These are phyloP conservation scores for Taphrina confusa DNA, from an alignment of 1,139 yeast species.

Conservation along the genomic window DNA sequence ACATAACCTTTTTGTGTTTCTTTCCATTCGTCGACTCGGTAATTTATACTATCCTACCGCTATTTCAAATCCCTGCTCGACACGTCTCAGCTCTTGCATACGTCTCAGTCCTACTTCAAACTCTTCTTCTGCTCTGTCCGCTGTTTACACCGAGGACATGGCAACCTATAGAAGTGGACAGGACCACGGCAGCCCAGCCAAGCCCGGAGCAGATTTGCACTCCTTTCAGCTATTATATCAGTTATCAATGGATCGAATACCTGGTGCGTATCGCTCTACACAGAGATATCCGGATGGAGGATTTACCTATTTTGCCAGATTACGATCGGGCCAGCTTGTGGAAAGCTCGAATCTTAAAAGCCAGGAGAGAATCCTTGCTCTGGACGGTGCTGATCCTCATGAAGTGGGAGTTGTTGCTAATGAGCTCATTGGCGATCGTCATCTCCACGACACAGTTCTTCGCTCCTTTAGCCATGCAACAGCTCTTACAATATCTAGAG, in stretches of 20 bases:
- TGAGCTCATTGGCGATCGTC: constrained; percentile 8
- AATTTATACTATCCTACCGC: neutral
- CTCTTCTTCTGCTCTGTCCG: constrained; percentile 9
- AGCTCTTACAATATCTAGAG: constrained; percentile 28
- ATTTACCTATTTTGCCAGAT: constrained; percentile 34
- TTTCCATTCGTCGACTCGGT: constrained; percentile 7
- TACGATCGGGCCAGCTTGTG: constrained; percentile 27
- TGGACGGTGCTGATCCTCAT: constrained; percentile 14
- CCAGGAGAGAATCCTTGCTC: constrained; percentile 8
- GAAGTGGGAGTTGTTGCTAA: constrained; percentile 18
- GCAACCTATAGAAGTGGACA: constrained; percentile 18
- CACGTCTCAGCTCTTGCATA: neutral
- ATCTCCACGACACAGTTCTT: constrained; percentile 17
- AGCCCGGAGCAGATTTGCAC: constrained; percentile 34
- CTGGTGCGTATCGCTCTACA: constrained; percentile 10
- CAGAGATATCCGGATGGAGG: constrained; percentile 22
- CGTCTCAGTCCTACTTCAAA: constrained; percentile 4
- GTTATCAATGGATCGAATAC: constrained; percentile 25
- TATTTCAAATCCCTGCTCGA: constrained; percentile 11
- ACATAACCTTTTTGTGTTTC: neutral
- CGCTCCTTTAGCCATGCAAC: constrained; percentile 33
- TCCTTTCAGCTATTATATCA: constrained; percentile 18
- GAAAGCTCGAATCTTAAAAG: constrained; percentile 6
- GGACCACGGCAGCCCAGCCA: constrained; percentile 17
- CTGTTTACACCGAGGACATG: constrained; percentile 34